Percentiles rank a stretch among this genome's conserved stretches.
phyloP scores from a whole-genome alignment of 1,139 yeast genomes.

The Saccharomyces hybrid region DNA sequence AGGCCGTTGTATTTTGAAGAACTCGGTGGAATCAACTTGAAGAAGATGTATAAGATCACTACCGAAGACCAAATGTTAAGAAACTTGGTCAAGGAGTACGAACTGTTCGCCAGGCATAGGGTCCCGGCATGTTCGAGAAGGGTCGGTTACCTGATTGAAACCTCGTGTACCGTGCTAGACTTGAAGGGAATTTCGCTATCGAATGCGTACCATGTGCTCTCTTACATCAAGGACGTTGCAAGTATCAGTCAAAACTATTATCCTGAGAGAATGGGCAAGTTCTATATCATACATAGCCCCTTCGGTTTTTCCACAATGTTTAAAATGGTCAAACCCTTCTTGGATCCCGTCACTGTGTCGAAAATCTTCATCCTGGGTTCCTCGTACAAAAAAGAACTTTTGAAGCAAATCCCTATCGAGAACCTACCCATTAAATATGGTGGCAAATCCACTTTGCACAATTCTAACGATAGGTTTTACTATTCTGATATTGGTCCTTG shows the following conservation, averaged over 20 bases:
- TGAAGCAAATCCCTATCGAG: slow-evolving; percentile 84
- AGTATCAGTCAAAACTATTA: slow-evolving; percentile 90
- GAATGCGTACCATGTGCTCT: slow-evolving; percentile 72
- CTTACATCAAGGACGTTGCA: slow-evolving; percentile 85
- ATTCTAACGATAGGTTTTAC: slow-evolving; percentile 66
- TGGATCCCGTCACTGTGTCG: slow-evolving; percentile 92
- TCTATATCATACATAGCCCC: slow-evolving; percentile 89
- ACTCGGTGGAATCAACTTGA: slow-evolving; percentile 76
- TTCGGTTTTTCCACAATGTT: slow-evolving; percentile 92
- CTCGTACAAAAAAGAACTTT: slow-evolving; percentile 66
- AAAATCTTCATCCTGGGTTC: slow-evolving; percentile 82
- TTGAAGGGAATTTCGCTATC: slow-evolving; percentile 82
- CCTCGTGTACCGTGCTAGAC: slow-evolving; percentile 90
- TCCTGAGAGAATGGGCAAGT: slow-evolving; percentile 97
- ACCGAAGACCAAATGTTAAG: slow-evolving; percentile 90
- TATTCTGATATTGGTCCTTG: slow-evolving; percentile 91
- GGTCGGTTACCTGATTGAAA: slow-evolving; percentile 69
- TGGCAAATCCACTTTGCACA: slow-evolving; percentile 58
- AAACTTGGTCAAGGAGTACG: slow-evolving; percentile 94
- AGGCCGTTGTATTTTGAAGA: slow-evolving; percentile 92
- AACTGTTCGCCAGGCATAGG: slow-evolving; percentile 70
- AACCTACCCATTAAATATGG: slow-evolving; percentile 86
- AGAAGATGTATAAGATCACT: slow-evolving; percentile 85
- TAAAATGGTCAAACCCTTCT: slow-evolving; percentile 76
- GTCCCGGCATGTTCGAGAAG: slow-evolving; percentile 88